Evolutionary conservation across 2,329 filamentous ascomycete genomes (phyloP), one percentile per base, ranked within the genome.

Genomic region (Hypoxylon sp.): DNA sequence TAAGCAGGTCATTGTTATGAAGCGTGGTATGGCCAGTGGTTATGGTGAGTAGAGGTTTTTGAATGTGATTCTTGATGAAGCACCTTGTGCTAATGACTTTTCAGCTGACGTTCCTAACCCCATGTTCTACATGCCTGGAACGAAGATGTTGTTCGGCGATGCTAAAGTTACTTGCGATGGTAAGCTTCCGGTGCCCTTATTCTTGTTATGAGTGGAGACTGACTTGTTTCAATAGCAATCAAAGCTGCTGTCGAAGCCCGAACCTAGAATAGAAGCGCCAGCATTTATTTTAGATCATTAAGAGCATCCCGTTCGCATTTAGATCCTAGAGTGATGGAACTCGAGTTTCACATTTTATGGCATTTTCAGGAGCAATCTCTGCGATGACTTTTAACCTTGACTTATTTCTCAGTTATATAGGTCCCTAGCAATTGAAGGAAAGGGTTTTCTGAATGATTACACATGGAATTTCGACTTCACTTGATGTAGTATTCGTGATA

Each of bases 1-100:
- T 74, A 97, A 96, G 83, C 90, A 95, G 75, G 92, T 96, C 1
- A 87, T 97, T 56, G 91, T 97, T 9, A 97, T 97, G 94, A 97
- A 97, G 86, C 84, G 94, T 63, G 90, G 93, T 53, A 90, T 97
- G 90, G 90, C 91, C 4, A 94, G 91, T 76, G 93, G 93, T 67
- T 97, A 97, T 78, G 92, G 90, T 91, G 74, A 80, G 87, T 80
- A 21, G 5, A 51, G 14, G 14, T 21, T 16, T 3, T 25, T n/a
- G 30, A 11, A 30, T 50, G 30, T 25, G 6, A 3, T 51, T 39
- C 25, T 14, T n/a, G 0, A 43, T 9, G 12, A 11, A 50, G 23
- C 21, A 3, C 2, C 14, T 46, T 16, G n/a, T 25, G 46, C 56
- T 61, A 52, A 63, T 48, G 27, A 37, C 41, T 55, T 30, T 41